Conservation (phyloP, 2,329 filamentous ascomycete genomes). For the Aspergillus vadensis region DNA sequence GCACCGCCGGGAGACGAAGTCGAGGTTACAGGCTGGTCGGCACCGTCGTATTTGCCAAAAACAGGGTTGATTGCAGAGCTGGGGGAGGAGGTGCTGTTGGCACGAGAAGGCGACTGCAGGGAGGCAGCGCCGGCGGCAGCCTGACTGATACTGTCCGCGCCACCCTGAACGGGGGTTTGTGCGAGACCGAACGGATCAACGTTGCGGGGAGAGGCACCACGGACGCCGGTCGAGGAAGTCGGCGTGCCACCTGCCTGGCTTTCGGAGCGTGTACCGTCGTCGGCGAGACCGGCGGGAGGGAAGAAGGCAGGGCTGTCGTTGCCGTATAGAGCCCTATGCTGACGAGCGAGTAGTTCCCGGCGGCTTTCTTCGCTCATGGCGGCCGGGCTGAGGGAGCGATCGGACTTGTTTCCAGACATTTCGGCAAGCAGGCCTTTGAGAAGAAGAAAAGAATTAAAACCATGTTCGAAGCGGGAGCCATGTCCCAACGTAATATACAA, state of each 20-base stretch:
- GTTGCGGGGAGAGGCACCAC: conserved; percentile 76
- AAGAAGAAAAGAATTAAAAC: conserved; percentile 45
- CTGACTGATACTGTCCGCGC: conserved; percentile 56
- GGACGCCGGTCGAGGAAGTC: conserved; percentile 61
- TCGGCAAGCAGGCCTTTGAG: conserved; percentile 65
- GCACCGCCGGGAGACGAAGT: conserved; percentile 77
- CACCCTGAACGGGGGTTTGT: conserved; percentile 51
- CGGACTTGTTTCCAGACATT: conserved; percentile 74
- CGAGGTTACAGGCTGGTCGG: conserved; percentile 72
- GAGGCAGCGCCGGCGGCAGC: conserved; percentile 40
- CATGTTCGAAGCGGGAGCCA: conserved; percentile 37
- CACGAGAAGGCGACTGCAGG: conserved; percentile 63
- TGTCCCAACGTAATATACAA: conserved; percentile 47
- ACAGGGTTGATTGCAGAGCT: conserved; percentile 45
- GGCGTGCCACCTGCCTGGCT: conserved; percentile 65
- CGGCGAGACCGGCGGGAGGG: conserved; percentile 66
- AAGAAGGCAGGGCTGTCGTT: conserved; percentile 68
- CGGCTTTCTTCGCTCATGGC: conserved; percentile 94
- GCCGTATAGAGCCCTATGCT: conserved; percentile 91
- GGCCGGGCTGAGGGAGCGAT: conserved; percentile 80
- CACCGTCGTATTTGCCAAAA: conserved; percentile 60
- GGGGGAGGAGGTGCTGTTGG: conserved; percentile 84
- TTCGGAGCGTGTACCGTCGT: conserved; percentile 68
- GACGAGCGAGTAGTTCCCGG: conserved; percentile 91
- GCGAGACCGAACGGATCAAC: conserved; percentile 68